Evolutionary conservation across 106 monocot species (phyloP).

Genomic region (Allium cepa): DNA sequence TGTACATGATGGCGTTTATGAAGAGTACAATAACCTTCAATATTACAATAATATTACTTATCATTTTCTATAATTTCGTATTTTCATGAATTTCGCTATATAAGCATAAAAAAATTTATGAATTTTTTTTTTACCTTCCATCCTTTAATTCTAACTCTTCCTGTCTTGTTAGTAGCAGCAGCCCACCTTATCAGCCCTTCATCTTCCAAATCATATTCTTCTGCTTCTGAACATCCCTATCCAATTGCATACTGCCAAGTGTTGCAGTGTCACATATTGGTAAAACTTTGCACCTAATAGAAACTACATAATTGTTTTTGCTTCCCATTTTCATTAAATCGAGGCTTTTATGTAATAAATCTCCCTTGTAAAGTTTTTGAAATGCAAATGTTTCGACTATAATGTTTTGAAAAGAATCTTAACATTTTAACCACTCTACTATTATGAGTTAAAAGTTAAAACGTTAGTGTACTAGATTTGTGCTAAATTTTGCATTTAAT

Average conservation of each 20-base stretch:
- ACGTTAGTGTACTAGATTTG: too few relatives aligned
- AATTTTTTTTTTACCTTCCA: conserved; percentile 38
- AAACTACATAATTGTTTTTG: neutral
- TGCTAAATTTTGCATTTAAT: too few relatives aligned
- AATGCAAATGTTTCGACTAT: neutral
- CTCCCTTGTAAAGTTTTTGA: neutral
- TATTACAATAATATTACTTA: neutral
- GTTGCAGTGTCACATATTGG: conserved; percentile 31
- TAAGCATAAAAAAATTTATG: neutral
- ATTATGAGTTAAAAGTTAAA: too few relatives aligned
- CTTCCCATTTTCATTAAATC: conserved; percentile 4
- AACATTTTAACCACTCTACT: too few relatives aligned
- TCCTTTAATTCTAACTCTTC: conserved; percentile 21
- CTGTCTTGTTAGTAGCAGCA: conserved; percentile 21
- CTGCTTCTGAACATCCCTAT: conserved; percentile 16
- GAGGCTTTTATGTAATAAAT: too few relatives aligned
- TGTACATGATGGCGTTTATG: too few relatives aligned
- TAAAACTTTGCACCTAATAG: conserved; percentile 42
- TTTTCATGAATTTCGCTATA: neutral
- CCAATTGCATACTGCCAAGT: conserved; percentile 4
- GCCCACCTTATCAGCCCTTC: conserved; percentile 53
- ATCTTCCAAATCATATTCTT: conserved; percentile 20
- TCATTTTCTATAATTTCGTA: neutral
- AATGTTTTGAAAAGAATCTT: conserved; percentile 2
- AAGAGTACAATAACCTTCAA: conserved; percentile 8